Percentiles rank a stretch among this genome's conserved stretches.
Evolutionary conservation across 1,139 yeast genomes (phyloP).

Genomic region (Arxiozyma slooffiae): DNA sequence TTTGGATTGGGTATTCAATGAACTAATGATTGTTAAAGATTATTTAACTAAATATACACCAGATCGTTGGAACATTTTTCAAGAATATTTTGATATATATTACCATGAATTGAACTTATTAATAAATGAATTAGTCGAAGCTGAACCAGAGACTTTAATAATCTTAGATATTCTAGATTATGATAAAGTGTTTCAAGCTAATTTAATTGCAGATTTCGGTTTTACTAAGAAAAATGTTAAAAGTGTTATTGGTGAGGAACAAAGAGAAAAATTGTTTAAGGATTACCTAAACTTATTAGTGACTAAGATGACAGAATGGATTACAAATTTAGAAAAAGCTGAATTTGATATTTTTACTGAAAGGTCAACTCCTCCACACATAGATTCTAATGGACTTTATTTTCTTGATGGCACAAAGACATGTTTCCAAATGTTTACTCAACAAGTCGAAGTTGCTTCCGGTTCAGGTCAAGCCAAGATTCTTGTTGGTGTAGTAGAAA

Average conservation of each 20-base stretch:
- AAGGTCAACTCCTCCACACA: slow-evolving; percentile 64
- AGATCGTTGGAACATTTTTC: slow-evolving; percentile 58
- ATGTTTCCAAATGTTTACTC: slow-evolving; percentile 74
- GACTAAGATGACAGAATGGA: slow-evolving; percentile 75
- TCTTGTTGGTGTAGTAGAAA: slow-evolving; percentile 70
- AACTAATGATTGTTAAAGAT: slow-evolving; percentile 53
- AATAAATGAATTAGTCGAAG: slow-evolving; percentile 50
- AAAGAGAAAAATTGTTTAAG: slow-evolving; percentile 49
- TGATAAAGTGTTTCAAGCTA: slow-evolving; percentile 56
- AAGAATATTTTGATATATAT: slow-evolving; percentile 55
- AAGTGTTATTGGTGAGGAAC: slow-evolving; percentile 61
- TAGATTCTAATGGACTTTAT: slow-evolving; percentile 51
- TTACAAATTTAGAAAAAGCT: slow-evolving; percentile 49
- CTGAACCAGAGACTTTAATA: slow-evolving; percentile 66
- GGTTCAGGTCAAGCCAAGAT: slow-evolving; percentile 79
- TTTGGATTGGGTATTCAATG: slow-evolving; percentile 78
- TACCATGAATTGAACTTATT: slow-evolving; percentile 57
- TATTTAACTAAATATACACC: slow-evolving; percentile 57
- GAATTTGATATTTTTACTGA: slow-evolving; percentile 54
- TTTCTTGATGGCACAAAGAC: slow-evolving; percentile 66
- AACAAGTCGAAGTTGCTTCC: slow-evolving; percentile 88
- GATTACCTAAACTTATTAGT: slow-evolving; percentile 67
- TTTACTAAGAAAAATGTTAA: slow-evolving; percentile 35
- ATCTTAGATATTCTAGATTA: slow-evolving; percentile 59
- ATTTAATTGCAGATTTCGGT: slow-evolving; percentile 40